Percentiles rank a stretch among this genome's conserved stretches.
These are phyloP conservation scores for Botrytis hyacinthi DNA, from an alignment of 2,329 filamentous ascomycete species.

Conservation along the genomic window DNA sequence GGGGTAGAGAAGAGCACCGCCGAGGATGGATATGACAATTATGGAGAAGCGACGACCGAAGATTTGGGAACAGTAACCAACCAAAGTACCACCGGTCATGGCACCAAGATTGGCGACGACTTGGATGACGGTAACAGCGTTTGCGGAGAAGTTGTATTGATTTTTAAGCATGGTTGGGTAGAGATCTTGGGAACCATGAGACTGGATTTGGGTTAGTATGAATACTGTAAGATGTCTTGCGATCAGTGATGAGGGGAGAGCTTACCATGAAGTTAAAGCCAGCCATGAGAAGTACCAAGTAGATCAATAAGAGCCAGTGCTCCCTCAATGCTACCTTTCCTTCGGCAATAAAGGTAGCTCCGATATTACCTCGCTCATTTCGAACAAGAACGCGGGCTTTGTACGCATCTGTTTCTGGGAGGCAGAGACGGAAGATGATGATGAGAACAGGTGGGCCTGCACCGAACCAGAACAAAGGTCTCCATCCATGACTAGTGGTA, in stretches of 20 bases:
- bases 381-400: slow-evolving; percentile 64
- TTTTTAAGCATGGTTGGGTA: slow-evolving; percentile 60
- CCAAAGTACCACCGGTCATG: slow-evolving; percentile 62
- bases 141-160: slow-evolving; percentile 47
- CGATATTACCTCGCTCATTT: slow-evolving; percentile 56
- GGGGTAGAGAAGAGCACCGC: slow-evolving; percentile 78
- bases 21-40: slow-evolving; percentile 60
- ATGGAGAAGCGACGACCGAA: slow-evolving; percentile 69
- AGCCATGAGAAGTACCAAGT: slow-evolving; percentile 83
- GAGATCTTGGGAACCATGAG: slow-evolving; percentile 47
- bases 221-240: neutral
- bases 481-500: slow-evolving; percentile 77
- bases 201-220: slow-evolving; percentile 32
- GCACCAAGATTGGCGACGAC: slow-evolving; percentile 71
- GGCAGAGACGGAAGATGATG: slow-evolving; percentile 72
- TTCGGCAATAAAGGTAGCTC: slow-evolving; percentile 69
- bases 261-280: slow-evolving; percentile 90
- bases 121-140: slow-evolving; percentile 63
- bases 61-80: slow-evolving; percentile 67
- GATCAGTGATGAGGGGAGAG: slow-evolving; percentile 45
- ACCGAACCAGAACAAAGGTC: slow-evolving; percentile 87
- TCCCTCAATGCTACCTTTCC: slow-evolving; percentile 74
- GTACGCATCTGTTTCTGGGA: slow-evolving; percentile 78
- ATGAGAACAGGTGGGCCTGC: slow-evolving; percentile 77
- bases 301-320: slow-evolving; percentile 78